Base-by-base conservation (phyloP, 305 asterid genomes). In the Fraxinus xanthoxyloides region DNA sequence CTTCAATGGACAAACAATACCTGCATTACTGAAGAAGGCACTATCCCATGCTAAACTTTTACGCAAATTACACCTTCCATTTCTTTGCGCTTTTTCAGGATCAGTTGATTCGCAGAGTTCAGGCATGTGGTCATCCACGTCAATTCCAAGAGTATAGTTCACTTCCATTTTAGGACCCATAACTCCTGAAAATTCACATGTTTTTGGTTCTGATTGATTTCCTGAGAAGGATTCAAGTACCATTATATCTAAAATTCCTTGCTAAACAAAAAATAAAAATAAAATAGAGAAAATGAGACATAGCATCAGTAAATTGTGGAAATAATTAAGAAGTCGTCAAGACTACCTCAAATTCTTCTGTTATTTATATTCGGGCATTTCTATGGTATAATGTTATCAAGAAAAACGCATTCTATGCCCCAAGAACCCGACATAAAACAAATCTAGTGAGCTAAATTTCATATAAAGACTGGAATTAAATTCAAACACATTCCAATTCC, bases 31-130 rank as follows among this genome's bases (percentile, higher is more conserved):
- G 86, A 93, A 94, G 93, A 96, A 96, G 79, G 99, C 99, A 85
- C 89, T 90, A 82, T 96, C 98, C 99, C 99, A 96, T 34, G 98
- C 99, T 85, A 96, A 87, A 89, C 99, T 96, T 87, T 94, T 91
- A 15, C 98, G 97, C 89, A 92, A 83, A 81, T 96, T 93, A 86
- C 89, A 93, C 88, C 91, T 94, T 76, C 93, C 94, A 59, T 82
- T 90, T 79, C 88, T 82, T 67, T 82, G 84, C 51, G 70, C 81
- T 59, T 84, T 84, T 77, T 83, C 88, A 30, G 95, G 94, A 79
- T 93, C 98, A 17, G n/a, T 72, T 7, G 95, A 89, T 80, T 87
- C 91, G 43, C 72, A 85, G 80, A 91, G 84, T 85, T 89, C 86
- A 0, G 97, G 92, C 72, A 92, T 80, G 81, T 84, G 82, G 36